Conservation (phyloP, 768 basidiomycete genomes). For the Tephrocybe sp. region DNA sequence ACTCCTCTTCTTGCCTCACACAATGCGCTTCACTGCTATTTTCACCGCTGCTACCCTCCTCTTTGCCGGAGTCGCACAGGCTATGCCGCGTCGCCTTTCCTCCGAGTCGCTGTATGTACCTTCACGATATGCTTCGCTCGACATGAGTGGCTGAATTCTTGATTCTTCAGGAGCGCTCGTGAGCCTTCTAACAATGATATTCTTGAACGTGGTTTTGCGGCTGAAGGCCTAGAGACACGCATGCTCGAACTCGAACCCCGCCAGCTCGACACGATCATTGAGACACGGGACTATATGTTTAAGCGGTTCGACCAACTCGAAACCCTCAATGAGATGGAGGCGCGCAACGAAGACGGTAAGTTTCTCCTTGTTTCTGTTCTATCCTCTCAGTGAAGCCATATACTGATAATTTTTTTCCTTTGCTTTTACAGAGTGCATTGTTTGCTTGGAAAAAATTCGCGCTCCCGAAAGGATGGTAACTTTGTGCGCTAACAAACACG, state of each 20-base stretch:
- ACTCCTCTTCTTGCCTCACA: neutral
- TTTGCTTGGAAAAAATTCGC: neutral
- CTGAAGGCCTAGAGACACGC: neutral
- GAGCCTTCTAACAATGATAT: neutral
- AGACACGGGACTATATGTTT: neutral
- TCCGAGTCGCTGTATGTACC: neutral
- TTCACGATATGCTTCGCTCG: neutral
- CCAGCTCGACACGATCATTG: neutral
- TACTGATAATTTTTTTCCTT: no score
- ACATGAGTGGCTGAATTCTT: no score
- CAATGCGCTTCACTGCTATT: conserved; percentile 10
- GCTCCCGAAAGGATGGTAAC: neutral
- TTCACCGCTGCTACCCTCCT: conserved; percentile 5
- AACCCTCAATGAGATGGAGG: neutral
- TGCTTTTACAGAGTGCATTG: neutral
- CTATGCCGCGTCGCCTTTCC: neutral
- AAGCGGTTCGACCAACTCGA: neutral
- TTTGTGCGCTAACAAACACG: neutral
- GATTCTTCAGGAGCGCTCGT: neutral
- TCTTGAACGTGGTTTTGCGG: neutral
- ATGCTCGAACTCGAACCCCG: neutral
- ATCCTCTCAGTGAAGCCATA: neutral
- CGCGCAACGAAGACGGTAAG: neutral
- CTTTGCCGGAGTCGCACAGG: neutral
- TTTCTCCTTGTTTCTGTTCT: neutral